Percentiles rank a stretch among this genome's conserved stretches.
These are phyloP conservation scores for Entomortierella parvispora DNA, from an alignment of 192 early-diverging fungal species.

Conservation along the genomic window DNA sequence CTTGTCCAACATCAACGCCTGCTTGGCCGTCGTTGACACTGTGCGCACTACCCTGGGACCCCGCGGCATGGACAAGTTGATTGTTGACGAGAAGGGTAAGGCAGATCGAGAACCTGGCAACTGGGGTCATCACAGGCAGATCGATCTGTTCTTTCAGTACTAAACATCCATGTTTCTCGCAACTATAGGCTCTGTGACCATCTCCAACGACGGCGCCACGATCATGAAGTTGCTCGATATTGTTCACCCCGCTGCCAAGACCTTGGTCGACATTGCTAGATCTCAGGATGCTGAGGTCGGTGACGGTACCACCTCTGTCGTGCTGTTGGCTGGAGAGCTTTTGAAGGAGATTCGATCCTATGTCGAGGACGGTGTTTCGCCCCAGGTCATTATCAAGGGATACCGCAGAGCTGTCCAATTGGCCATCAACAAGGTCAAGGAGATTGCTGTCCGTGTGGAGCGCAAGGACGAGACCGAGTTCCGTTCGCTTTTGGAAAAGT, in stretches of 20 bases:
- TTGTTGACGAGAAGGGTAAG: constrained; percentile 92
- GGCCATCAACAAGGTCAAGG: constrained; percentile 93
- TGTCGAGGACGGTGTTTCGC: constrained; percentile 94
- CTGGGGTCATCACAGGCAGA: too few species aligned
- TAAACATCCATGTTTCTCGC: too few species aligned
- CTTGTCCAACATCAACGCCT: constrained; percentile 97
- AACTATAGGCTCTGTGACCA: constrained; percentile 83
- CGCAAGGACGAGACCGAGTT: constrained; percentile 85
- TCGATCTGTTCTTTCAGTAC: too few species aligned
- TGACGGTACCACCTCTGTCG: constrained; percentile 98
- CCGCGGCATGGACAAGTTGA: constrained; percentile 99
- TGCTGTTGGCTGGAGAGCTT: constrained; percentile 95
- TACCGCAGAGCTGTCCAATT: constrained; percentile 91
- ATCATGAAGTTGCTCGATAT: constrained; percentile 98
- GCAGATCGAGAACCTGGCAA: too few species aligned
- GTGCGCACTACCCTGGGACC: constrained; percentile 97
- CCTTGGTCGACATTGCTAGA: constrained; percentile 96
- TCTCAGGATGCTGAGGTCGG: constrained; percentile 99
- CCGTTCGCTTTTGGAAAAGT: constrained; percentile 91
- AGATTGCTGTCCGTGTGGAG: constrained; percentile 90
- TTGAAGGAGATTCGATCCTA: constrained; percentile 94
- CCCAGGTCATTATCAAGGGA: constrained; percentile 95
- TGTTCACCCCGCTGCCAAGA: constrained; percentile 98
- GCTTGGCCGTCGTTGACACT: constrained; percentile 93
- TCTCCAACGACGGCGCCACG: constrained; percentile 99